Evolutionary conservation across 1,284 basidiomycete species (phyloP), one percentile per base, ranked within the genome.

Genomic region (Entoloma clypeatum): DNA sequence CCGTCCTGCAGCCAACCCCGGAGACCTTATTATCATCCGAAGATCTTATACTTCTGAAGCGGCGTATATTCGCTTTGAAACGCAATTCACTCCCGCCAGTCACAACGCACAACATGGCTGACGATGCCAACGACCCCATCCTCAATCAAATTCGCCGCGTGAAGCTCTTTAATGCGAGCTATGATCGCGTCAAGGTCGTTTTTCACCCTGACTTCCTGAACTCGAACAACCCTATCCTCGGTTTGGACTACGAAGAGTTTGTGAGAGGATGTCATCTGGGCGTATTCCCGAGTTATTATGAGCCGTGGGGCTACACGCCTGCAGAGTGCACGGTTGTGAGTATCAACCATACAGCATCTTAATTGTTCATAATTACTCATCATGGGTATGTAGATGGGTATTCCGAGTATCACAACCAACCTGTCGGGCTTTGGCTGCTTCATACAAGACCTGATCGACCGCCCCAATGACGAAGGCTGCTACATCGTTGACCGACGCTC

Each of bases 191-290:
- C 64, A 97, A 98, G 73, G 78, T 98, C 60, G 79, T 99, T 43
- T 99, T 99, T 79, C 95, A 99, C 65, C 95, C 95, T 4, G 95
- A 99, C 63, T 99, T 99, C 70, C 67, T 99, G 60, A 98, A 95
- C 68, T 85, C 91, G 45, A 97, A 94, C 69, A 97, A 98, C 69
- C 95, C 95, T 0, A 96, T 98, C 44, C 70, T 99, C 16, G 93
- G 93, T 2, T 74, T 99, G 48, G 95, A 99, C 63, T 99, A 99
- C 61, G 95, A 99, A 64, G 95, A 99, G 69, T 99, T 99, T 60
- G 95, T 98, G 10, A 75, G 95, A 51, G 95, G 95, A 3, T 98
- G 95, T 62, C 95, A 98, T 71, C 69, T 99, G 46, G 95, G 95
- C 47, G 94, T 98, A 26, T 98, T 99, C 79, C 93, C 95, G 2